Base-by-base conservation (phyloP, 768 basidiomycete species). In the Serendipita sp. region DNA sequence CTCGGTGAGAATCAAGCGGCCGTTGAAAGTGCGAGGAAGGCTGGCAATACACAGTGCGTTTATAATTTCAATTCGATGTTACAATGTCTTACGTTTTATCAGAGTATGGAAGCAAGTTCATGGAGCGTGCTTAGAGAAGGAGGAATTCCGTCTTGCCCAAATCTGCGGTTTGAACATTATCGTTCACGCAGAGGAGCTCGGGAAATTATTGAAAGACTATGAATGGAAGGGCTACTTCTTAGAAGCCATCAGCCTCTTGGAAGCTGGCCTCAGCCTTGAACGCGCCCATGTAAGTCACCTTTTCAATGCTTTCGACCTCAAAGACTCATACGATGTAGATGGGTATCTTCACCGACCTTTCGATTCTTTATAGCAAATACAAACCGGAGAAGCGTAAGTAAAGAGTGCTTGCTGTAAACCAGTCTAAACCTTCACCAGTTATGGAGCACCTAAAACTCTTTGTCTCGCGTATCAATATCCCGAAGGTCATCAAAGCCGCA, bases 31-130 rank as follows among this genome's bases (percentile, higher is more conserved):
- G 96, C 96, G n/a, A 81, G 96, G 64, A 99, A 99, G 73, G 96
- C 96, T 13, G 96, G 96, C 10, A 98, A 98, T 71, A 99, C 96
- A 3, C 95, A 98, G 91, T 91, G 68, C 70, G 86, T 77, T 65
- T 29, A 33, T 60, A 45, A 45, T 37, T 11, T 43, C 62, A 3
- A 45, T 15, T 29, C 34, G 44, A 52, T 31, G 60, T 23, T 23
- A 23, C 23, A 40, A 40, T 13, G 40, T 13, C 40, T 40, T 40
- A 66, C 33, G 46, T 29, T 63, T 31, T 50, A 29, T 18, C 63
- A 91, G 89, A 76, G 96, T 98, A n/a, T 99, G 96, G 96, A 98
- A 97, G 75, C 96, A 98, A 73, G 96, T 99, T 62, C 95, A 98
- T 69, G 88, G 92, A 27, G 96, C 96, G 44, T 99, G 96, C 76